phyloP scores from a whole-genome alignment of 1,139 yeast genomes.

The Suhomyces bolitotheri region DNA sequence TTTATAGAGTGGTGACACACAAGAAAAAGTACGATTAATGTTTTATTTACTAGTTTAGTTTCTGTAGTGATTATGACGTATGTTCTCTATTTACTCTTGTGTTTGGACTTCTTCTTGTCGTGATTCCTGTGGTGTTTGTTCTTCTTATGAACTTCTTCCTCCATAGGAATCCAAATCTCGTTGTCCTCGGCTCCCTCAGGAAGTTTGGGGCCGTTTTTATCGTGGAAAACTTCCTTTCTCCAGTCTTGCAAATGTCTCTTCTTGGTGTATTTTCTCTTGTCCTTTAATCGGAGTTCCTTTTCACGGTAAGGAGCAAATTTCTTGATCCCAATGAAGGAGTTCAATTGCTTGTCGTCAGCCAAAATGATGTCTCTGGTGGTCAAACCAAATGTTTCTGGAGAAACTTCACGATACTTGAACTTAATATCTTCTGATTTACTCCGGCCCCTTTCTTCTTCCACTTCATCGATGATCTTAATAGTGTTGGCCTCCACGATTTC shows the following conservation, averaged over 20 bases:
- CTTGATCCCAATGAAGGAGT: conserved; percentile 82
- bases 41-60: too few relatives aligned
- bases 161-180: conserved; percentile 42
- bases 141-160: conserved; percentile 12
- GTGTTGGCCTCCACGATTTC: conserved; percentile 57
- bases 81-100: conserved; percentile 1
- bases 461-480: conserved; percentile 55
- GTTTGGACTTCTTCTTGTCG: not conserved
- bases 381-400: conserved; percentile 91
- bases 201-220: conserved; percentile 56
- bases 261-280: conserved; percentile 81
- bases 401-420: conserved; percentile 89
- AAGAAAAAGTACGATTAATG: too few relatives aligned
- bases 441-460: conserved; percentile 63
- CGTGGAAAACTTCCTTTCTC: conserved; percentile 79
- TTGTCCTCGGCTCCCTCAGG: conserved; percentile 34
- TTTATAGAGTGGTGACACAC: conserved; percentile 5
- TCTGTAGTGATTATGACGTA: not conserved
- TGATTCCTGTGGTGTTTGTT: conserved; percentile 9
- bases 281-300: conserved; percentile 69
- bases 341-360: conserved; percentile 86
- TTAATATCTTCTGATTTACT: conserved; percentile 46
- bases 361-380: conserved; percentile 81
- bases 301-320: conserved; percentile 92
- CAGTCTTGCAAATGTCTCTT: conserved; percentile 82